Evolutionary conservation across 495 filamentous ascomycete genomes (phyloP), one percentile per base, ranked within the genome.

Genomic region (Penicilliopsis zonata): DNA sequence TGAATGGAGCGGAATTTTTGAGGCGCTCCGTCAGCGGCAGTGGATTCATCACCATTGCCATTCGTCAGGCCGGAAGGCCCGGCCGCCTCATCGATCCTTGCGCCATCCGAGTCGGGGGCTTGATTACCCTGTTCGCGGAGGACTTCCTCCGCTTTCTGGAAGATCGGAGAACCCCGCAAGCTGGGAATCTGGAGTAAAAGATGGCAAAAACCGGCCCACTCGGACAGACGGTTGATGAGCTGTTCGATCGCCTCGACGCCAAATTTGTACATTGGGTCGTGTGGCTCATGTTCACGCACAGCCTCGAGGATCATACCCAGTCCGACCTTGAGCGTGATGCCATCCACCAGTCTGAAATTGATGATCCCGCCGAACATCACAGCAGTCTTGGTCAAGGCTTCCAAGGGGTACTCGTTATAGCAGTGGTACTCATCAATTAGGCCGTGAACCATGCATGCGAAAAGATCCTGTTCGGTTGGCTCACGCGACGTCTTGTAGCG

Each of bases 301-400:
- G 92, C 82, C 53, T 99, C 88, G 18, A 95, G 65, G 37, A 99
- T 87, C 90, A 99, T 96, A 4, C 80, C 84, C 27, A 94, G 61
- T 8, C 81, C 90, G 33, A 94, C 85, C 45, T 92, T 82, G 26
- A 96, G 76, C 2, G 90, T 84, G 20, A 99, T 75, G 16, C 82
- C 77, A 30, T 84, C 80, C 31, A 96, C 82, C 6, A 99, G 69
- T 37, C 85, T 81, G 62, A 78, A 88, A 20, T 84, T 82, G 37
- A 99, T 94, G 40, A 99, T 93, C 27, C 88, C 87, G 28, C 90
- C 90, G 51, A 99, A 99, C 36, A 99, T 70, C 13, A 95, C 86
- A 3, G 90, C 88, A 1, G 90, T 96, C 9, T 86, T 95, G 5
- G 86, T 87, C 34, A 99, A 59, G 19, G 90, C 90, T 41, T 90